Conservation (phyloP, 2,329 filamentous ascomycete species). For the Xylogone sp. region DNA sequence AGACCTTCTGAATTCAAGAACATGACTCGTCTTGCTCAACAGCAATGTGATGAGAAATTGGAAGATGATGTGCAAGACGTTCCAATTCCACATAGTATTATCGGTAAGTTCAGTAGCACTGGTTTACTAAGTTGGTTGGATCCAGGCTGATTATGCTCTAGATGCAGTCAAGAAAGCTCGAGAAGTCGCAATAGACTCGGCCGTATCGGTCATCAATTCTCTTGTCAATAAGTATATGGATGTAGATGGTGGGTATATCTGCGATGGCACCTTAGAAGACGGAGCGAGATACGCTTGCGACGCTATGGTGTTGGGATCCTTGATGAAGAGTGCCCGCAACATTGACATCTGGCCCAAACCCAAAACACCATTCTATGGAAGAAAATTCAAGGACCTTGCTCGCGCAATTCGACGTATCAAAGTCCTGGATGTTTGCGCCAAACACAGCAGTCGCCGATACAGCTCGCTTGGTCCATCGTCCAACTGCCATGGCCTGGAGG, state of each 20-base stretch:
- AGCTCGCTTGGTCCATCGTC: conserved; percentile 11
- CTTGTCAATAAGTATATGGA: conserved; percentile 17
- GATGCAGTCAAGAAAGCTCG: conserved; percentile 14
- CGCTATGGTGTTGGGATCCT: conserved; percentile 20
- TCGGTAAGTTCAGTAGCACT: conserved; percentile 7
- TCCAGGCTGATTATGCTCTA: conserved; percentile 5
- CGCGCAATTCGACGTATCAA: conserved; percentile 14
- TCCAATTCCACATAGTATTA: conserved; percentile 8
- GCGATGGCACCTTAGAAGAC: conserved; percentile 12
- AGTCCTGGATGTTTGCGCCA: conserved; percentile 18
- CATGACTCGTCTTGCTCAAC: conserved; percentile 15
- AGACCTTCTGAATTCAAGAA: conserved; percentile 13
- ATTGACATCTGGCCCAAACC: conserved; percentile 22
- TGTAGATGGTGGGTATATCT: conserved; percentile 11
- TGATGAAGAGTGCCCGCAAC: conserved; percentile 17
- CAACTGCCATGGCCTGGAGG: conserved; percentile 17
- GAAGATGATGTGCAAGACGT: conserved; percentile 9
- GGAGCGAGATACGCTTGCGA: conserved; percentile 16
- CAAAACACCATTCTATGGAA: conserved; percentile 13
- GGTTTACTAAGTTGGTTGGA: neutral
- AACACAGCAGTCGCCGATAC: conserved; percentile 13
- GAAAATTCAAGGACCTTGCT: conserved; percentile 15
- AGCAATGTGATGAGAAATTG: conserved; percentile 16
- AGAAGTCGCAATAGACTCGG: conserved; percentile 11
- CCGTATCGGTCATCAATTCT: conserved; percentile 12